phyloP scores from a whole-genome alignment of 140 eudicot species.

The Senecio squalidus region DNA sequence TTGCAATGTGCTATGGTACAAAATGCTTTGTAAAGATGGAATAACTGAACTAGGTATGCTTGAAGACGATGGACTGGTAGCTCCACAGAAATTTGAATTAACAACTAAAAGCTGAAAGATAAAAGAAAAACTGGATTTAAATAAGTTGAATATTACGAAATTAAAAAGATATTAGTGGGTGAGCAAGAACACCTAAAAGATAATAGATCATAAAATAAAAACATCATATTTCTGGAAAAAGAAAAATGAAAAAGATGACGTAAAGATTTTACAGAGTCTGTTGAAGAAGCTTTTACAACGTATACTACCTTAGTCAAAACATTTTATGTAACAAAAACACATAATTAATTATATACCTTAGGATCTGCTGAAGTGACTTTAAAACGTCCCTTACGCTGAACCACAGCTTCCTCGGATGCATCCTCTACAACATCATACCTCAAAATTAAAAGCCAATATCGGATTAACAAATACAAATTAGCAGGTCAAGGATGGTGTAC shows the following conservation, averaged over 20 bases:
- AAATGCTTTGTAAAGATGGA: conserved; percentile 75
- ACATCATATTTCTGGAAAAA: background rate
- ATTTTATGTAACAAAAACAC: conserved; percentile 3
- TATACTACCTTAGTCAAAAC: background rate
- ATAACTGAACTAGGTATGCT: conserved; percentile 52
- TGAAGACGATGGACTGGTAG: conserved; percentile 34
- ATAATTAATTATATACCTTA: conserved; percentile 21
- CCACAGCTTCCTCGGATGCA: conserved; percentile 61
- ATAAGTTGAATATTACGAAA: background rate
- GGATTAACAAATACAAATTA: conserved; percentile 14
- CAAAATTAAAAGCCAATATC: background rate
- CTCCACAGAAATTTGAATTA: conserved; percentile 37
- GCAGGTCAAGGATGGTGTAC: conserved; percentile 26
- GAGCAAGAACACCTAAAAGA: background rate
- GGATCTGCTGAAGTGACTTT: conserved; percentile 83
- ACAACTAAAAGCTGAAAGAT: conserved; percentile 40
- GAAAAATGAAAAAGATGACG: background rate
- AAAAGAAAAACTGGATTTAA: background rate
- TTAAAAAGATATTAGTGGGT: background rate
- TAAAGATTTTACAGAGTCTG: background rate
- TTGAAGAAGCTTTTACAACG: background rate
- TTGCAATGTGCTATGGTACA: conserved; percentile 82
- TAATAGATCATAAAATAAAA: background rate
- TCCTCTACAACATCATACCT: conserved; percentile 51
- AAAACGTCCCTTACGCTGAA: conserved; percentile 90